Percentiles rank a stretch among this genome's conserved stretches.
Conservation (phyloP, 176 grass and related monocot genomes). For the Oryza coarctata region DNA sequence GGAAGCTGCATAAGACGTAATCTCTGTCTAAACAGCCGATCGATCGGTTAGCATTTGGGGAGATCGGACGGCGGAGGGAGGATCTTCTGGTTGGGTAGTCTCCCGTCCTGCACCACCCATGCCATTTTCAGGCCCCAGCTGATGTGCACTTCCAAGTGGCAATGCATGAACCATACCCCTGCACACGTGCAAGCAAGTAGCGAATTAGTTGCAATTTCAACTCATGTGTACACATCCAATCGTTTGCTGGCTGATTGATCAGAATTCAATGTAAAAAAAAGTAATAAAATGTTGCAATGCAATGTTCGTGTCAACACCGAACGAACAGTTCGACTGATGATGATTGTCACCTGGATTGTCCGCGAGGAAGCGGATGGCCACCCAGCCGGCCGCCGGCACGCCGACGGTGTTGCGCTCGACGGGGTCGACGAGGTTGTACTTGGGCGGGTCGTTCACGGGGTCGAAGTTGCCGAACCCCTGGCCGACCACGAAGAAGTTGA, state of each 20-base stretch:
- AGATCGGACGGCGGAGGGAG: constrained; percentile 77
- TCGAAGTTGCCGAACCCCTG: constrained; percentile 75
- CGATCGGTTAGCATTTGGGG: constrained; percentile 52
- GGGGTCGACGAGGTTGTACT: constrained; percentile 79
- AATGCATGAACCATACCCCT: constrained; percentile 93
- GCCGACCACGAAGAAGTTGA: constrained; percentile 69
- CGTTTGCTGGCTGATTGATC: background rate
- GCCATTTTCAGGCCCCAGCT: constrained; percentile 91
- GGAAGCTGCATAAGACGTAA: constrained; percentile 33
- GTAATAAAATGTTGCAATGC: too few species aligned
- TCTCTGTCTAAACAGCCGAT: background rate
- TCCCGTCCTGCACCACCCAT: constrained; percentile 74
- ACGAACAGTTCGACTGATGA: background rate
- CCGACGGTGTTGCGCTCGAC: constrained; percentile 66
- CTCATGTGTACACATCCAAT: too few species aligned
- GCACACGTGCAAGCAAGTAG: background rate
- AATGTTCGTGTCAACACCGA: background rate
- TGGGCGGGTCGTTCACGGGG: constrained; percentile 36
- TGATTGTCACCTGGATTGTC: constrained; percentile 58
- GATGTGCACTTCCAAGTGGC: constrained; percentile 81
- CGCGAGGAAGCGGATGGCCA: constrained; percentile 64
- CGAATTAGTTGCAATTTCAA: background rate
- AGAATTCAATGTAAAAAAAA: background rate
- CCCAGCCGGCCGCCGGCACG: constrained; percentile 60
- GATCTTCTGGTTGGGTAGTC: constrained; percentile 57